phyloP scores from a whole-genome alignment of 1,284 basidiomycete species.

The Moesziomyces sp. region DNA sequence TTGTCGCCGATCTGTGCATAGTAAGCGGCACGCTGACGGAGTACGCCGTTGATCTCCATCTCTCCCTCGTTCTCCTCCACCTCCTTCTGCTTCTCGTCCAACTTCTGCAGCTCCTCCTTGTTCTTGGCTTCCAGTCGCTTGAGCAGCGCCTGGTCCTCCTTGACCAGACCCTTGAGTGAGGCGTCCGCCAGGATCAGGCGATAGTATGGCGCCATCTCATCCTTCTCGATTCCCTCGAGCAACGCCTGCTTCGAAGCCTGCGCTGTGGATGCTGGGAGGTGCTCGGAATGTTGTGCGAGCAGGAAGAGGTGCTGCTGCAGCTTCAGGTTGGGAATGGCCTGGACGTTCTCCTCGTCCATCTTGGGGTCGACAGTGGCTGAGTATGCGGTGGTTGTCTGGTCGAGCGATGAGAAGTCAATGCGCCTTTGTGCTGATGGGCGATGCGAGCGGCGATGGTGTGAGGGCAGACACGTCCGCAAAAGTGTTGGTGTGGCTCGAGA shows the following conservation, averaged over 20 bases:
- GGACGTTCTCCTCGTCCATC: constrained; percentile 64
- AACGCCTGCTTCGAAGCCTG: constrained; percentile 76
- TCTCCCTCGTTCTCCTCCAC: constrained; percentile 93
- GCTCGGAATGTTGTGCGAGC: constrained; percentile 50
- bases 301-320: constrained; percentile 65
- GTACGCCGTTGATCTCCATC: constrained; percentile 87
- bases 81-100: constrained; percentile 83
- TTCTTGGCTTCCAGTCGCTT: constrained; percentile 80
- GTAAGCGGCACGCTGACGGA: constrained; percentile 87
- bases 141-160: constrained; percentile 74
- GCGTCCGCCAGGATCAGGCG: constrained; percentile 57
- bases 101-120: constrained; percentile 77
- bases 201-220: constrained; percentile 70
- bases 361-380: constrained; percentile 6
- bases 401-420: too few relatives aligned
- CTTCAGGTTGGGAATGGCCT: constrained; percentile 63
- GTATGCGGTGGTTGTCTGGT: not conserved
- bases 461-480: constrained; percentile 1
- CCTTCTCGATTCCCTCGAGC: constrained; percentile 82
- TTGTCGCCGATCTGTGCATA: constrained; percentile 91
- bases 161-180: constrained; percentile 63
- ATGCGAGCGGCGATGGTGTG: not conserved
- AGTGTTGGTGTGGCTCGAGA: constrained; percentile 19
- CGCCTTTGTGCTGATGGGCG: too few relatives aligned
- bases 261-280: constrained; percentile 14